Conservation (phyloP, 163 green algal genomes). For the Scenedesmus sp. region DNA sequence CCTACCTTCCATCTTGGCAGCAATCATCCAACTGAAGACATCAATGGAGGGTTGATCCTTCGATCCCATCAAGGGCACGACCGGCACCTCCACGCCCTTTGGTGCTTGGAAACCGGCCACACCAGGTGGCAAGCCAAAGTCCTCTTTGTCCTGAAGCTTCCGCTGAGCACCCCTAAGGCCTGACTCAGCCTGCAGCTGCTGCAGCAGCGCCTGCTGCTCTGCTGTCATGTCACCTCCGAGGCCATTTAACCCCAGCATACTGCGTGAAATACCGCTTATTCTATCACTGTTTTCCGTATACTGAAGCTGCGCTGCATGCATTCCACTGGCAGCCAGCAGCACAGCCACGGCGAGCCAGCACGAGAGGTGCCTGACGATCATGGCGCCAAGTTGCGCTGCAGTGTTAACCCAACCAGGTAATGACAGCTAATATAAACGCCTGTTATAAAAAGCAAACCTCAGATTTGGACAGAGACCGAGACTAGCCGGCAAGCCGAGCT, state of each 20-base stretch:
- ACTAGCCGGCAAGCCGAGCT: slow-evolving; percentile 1
- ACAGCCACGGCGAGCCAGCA: not conserved
- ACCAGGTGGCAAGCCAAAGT: not conserved
- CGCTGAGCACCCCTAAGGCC: not conserved
- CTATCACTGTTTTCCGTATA: not conserved
- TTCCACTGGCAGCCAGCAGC: not conserved
- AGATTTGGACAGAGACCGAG: not conserved
- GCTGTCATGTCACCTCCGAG: not conserved
- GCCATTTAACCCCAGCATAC: not conserved
- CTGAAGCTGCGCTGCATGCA: not conserved
- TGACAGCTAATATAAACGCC: not conserved
- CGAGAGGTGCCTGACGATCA: not conserved
- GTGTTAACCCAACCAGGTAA: not conserved
- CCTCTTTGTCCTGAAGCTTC: not conserved
- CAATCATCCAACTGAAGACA: not conserved
- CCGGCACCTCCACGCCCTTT: not conserved
- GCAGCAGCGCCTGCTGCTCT: not conserved
- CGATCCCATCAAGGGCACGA: not conserved
- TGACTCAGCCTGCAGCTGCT: slow-evolving; percentile 20
- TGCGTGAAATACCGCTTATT: not conserved
- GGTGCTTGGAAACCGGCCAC: not conserved
- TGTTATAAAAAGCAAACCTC: not conserved
- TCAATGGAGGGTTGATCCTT: slow-evolving; percentile 14
- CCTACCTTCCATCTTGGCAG: slow-evolving; percentile 38
- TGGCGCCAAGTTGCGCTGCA: not conserved